Base-by-base conservation (phyloP, 2,329 filamentous ascomycete species). In the Magnaporthales sp. region DNA sequence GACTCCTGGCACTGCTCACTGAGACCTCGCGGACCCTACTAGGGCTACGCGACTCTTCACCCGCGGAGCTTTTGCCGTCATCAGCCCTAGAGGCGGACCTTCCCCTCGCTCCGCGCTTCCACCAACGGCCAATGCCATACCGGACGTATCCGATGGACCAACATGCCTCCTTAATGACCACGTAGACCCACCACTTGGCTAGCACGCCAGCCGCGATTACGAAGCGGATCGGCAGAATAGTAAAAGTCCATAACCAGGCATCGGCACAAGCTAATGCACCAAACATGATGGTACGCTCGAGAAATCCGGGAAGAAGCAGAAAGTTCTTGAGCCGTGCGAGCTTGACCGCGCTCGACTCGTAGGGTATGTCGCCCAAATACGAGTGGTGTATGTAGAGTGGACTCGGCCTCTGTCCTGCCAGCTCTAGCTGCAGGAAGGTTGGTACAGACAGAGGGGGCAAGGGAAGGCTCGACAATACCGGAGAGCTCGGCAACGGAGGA, bases 231-330 rank as follows among this genome's bases (percentile, higher is more conserved):
- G 95, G 95, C 0, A 99, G 81, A 61, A 99, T 97, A 0, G 95
- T 99, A 72, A 99, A 96, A 0, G 92, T 96, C 78, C 97, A 95
- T 1, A 99, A 85, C 93, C 94, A 99, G 1, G 94, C 91, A 75
- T 99, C 95, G 6, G 99, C 82, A 77, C 95, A 99, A 7, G 94
- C 93, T 38, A 98, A 78, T 0, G 91, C 89, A 7, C 95, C 95
- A 77, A 99, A 98, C 68, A 89, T 87, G 6, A 99, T 84, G 0
- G 93, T 90, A 62, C 90, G 86, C 78, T 99, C 95, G 5, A 99
- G 83, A 68, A 90, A 91, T 0, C 87, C 85, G 0, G 94, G 93
- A 3, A 99, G 80, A 29, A 93, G 81, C 6, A 99, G 78, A 68
- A 97, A 96, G 75, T 98, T 98, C 70, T 92, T 85, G 13, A 99